phyloP scores from a whole-genome alignment of 2,329 filamentous ascomycete species.

The Pseudopyricularia cyperi region DNA sequence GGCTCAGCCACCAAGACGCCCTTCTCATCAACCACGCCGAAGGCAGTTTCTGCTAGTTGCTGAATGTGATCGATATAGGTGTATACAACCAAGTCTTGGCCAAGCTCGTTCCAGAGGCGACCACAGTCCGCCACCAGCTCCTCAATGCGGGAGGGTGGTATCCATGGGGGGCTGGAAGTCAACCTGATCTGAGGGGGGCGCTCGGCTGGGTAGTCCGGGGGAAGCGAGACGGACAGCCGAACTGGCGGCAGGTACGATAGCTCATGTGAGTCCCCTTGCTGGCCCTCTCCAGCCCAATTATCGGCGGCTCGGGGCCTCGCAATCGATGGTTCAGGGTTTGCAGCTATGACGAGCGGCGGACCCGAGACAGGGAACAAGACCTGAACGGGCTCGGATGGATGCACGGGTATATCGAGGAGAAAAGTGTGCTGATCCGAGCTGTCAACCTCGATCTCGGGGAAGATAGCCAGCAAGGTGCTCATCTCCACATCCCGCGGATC shows the following conservation, averaged over 20 bases:
- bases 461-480: conserved; percentile 49
- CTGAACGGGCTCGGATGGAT: conserved; percentile 38
- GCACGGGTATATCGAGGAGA: conserved; percentile 43
- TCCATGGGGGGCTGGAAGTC: conserved; percentile 43
- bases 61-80: conserved; percentile 51
- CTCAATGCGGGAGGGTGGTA: conserved; percentile 32
- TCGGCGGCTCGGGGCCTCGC: conserved; percentile 4
- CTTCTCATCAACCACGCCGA: conserved; percentile 37
- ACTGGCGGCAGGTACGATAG: conserved; percentile 46
- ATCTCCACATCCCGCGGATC: conserved; percentile 46
- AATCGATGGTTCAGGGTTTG: not conserved
- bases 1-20: conserved; percentile 38
- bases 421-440: conserved; percentile 32
- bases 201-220: conserved; percentile 42
- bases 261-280: conserved; percentile 28
- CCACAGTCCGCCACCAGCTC: conserved; percentile 36
- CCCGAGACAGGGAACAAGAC: conserved; percentile 40
- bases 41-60: conserved; percentile 44
- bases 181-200: conserved; percentile 36
- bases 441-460: conserved; percentile 45
- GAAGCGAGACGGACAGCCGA: conserved; percentile 38
- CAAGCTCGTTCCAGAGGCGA: conserved; percentile 49
- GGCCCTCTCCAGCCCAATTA: conserved; percentile 4
- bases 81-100: conserved; percentile 45
- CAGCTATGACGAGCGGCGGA: not conserved